Evolutionary conservation across 306 rosid species (phyloP), one percentile per base, ranked within the genome.

Genomic region (Sesbania bispinosa): DNA sequence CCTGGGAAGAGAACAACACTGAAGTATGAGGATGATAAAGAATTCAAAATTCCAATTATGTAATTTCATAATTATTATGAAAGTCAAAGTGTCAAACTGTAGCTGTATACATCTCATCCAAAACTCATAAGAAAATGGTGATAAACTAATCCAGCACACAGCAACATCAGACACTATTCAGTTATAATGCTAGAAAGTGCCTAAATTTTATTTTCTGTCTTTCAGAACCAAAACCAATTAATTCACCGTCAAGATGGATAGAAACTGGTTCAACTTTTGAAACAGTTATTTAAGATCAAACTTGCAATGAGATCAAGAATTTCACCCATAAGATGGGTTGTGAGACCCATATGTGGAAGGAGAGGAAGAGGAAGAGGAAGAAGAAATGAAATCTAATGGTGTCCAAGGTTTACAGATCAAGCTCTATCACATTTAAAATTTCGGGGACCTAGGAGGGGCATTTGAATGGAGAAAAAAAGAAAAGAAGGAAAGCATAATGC

Each of bases 1-100:
- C n/a, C n/a, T n/a, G 13, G 26, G 11, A 58, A 64, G 73, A 63
- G 30, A 71, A 46, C 21, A 29, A 58, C 41, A 75, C 6, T 43
- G 30, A 14, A 33, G 38, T 29, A 67, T 35, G 54, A 69, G 46
- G 45, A 73, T 27, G 70, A 50, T 57, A 66, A 29, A 29, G 21
- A 48, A 43, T 27, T 14, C 15, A 71, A 71, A 71, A 43, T 16
- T 4, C 30, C 11, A 57, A 18, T 11, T 18, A 30, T 7, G 32
- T 6, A 55, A 23, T 35, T 32, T 27, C 33, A 35, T 58, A 45
- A 18, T n/a, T 41, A 27, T 24, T 23, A 39, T 6, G 11, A 62
- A 3, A 1, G 1, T 5, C 23, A 10, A 35, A 10, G 4, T 23
- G 41, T 26, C 54, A 43, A 64, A 62, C 2, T 62, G 36, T 38